A percentile compares a stretch with the other conserved stretches of the same genome.
These are phyloP conservation scores for Zymoseptoria ardabiliae DNA, from an alignment of 2,329 filamentous ascomycete species.

Conservation along the genomic window DNA sequence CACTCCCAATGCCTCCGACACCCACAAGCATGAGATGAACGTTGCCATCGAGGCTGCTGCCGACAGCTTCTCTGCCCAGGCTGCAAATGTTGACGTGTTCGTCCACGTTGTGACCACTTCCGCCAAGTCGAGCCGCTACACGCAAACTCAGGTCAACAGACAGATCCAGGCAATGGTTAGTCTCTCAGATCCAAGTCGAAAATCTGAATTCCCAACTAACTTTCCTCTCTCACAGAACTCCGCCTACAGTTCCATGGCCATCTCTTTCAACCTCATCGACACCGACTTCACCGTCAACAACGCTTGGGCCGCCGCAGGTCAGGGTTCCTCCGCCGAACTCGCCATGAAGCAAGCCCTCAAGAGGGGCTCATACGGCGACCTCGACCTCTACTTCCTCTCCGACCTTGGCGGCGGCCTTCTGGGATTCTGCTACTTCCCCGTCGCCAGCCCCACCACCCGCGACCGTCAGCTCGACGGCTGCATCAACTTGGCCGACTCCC, in stretches of 20 bases:
- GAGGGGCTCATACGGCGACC: slow-evolving; percentile 42
- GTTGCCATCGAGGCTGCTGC: slow-evolving; percentile 2
- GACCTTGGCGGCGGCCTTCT: slow-evolving; percentile 32
- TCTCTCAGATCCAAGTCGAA: not conserved
- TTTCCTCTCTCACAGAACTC: slow-evolving; percentile 4
- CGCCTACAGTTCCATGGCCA: slow-evolving; percentile 36
- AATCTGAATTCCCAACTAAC: not conserved
- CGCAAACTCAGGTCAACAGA: slow-evolving; percentile 4
- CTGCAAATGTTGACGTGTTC: slow-evolving; percentile 16
- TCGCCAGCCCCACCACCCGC: slow-evolving; percentile 35
- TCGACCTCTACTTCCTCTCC: slow-evolving; percentile 53
- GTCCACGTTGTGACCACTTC: slow-evolving; percentile 36
- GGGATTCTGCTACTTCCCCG: slow-evolving; percentile 21
- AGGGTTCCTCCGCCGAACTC: slow-evolving; percentile 30
- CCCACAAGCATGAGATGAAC: not conserved
- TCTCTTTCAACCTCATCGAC: slow-evolving; percentile 35
- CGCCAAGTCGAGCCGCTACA: slow-evolving; percentile 16
- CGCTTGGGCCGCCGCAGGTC: slow-evolving; percentile 42
- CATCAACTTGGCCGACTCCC: slow-evolving; percentile 45
- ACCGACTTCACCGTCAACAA: slow-evolving; percentile 45
- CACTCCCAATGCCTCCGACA: slow-evolving; percentile 1
- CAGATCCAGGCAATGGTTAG: slow-evolving; percentile 4
- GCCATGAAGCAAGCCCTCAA: slow-evolving; percentile 47
- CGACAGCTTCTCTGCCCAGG: not conserved
- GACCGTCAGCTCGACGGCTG: slow-evolving; percentile 43